Evolutionary conservation across 2,329 filamentous ascomycete species (phyloP).

Genomic region (Epichloe gansuensis): DNA sequence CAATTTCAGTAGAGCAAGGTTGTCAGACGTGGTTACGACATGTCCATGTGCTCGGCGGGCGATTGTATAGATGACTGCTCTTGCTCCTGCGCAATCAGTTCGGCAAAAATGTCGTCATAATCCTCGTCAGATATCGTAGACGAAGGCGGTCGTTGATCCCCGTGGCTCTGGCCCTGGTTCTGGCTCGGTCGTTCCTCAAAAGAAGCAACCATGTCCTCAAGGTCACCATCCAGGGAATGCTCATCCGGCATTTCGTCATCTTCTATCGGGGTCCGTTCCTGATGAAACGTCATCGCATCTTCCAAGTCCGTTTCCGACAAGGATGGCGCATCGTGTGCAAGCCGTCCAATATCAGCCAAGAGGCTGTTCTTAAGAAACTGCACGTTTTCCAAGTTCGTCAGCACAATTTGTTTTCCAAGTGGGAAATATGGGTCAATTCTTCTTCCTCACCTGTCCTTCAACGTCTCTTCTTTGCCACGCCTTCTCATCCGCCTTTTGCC

Average conservation of each 20-base stretch:
- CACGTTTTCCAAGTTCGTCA: neutral
- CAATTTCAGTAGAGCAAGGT: neutral
- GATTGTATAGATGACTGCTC: constrained; percentile 7
- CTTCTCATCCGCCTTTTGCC: constrained; percentile 46
- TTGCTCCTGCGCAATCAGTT: constrained; percentile 22
- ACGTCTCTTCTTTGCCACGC: constrained; percentile 48
- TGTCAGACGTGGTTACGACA: constrained; percentile 12
- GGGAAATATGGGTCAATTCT: neutral
- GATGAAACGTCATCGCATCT: constrained; percentile 29
- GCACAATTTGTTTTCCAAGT: neutral
- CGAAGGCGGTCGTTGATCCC: constrained; percentile 18
- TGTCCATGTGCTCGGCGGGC: constrained; percentile 33
- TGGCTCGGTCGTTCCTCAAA: constrained; percentile 22
- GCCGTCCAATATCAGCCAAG: constrained; percentile 19
- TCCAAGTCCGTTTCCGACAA: constrained; percentile 39
- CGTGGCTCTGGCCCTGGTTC: constrained; percentile 7
- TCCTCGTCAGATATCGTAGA: constrained; percentile 40
- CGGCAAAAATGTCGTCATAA: constrained; percentile 47
- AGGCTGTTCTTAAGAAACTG: constrained; percentile 26
- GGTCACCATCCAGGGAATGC: constrained; percentile 37
- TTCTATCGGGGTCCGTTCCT: constrained; percentile 13
- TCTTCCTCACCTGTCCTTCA: constrained; percentile 34
- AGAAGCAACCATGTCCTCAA: constrained; percentile 43
- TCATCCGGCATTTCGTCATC: constrained; percentile 41
- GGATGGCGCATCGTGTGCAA: constrained; percentile 22